These are phyloP conservation scores for Trifolium fragiferum DNA, from an alignment of 306 rosid genomes.

Conservation along the genomic window DNA sequence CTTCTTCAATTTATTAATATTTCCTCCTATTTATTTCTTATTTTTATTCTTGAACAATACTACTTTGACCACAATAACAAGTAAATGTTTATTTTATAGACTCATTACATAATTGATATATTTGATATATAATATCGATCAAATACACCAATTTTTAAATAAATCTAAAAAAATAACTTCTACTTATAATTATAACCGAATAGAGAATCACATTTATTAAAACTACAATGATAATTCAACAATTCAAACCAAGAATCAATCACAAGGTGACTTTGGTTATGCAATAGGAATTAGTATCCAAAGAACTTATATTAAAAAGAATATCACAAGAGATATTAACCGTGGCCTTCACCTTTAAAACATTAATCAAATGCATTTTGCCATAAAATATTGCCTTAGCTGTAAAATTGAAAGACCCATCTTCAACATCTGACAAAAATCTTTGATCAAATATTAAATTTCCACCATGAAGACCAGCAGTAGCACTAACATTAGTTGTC, in stretches of 20 bases:
- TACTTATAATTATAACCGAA: no score
- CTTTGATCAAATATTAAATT: background rate
- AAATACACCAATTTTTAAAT: background rate
- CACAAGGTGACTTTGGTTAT: constrained; percentile 48
- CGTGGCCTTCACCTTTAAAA: constrained; percentile 50
- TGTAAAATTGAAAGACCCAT: constrained; percentile 47
- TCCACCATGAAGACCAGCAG: constrained; percentile 23
- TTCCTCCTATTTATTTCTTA: no score
- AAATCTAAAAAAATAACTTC: no score
- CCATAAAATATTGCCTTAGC: constrained; percentile 47
- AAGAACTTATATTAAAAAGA: constrained; percentile 24
- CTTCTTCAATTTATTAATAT: no score
- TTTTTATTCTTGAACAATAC: no score
- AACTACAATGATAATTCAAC: background rate
- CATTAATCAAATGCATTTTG: constrained; percentile 46
- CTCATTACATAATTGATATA: no score
- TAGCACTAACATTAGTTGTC: constrained; percentile 21
- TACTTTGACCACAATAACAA: no score
- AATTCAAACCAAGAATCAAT: background rate
- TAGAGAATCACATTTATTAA: background rate
- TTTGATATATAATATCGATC: no score
- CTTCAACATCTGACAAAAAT: constrained; percentile 18
- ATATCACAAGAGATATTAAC: constrained; percentile 46
- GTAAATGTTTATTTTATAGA: no score
- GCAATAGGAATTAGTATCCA: constrained; percentile 44